Evolutionary conservation across 106 monocot species (phyloP), one percentile per base, ranked within the genome.

Genomic region (Dactylorhiza incarnata): DNA sequence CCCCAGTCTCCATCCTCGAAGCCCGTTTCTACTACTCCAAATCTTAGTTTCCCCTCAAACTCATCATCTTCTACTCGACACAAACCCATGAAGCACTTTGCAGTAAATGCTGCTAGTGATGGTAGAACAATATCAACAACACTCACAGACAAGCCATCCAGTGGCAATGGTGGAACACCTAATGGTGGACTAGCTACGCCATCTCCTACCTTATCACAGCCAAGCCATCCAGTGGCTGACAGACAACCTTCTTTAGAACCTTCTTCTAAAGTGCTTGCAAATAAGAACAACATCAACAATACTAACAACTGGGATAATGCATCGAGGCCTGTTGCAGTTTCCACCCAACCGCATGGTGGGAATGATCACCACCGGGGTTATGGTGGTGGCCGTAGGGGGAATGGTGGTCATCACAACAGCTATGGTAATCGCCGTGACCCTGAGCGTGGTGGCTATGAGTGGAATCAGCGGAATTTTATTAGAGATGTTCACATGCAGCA

Each of bases 301-400:
- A 74, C 29, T 20, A 4, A 53, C 61, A 46, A 37, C 17, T 75
- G 70, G 56, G 76, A 75, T 19, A 29, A 71, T 17, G 68, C 75
- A 15, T 53, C 54, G 22, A 81, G 48, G 80, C 74, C 68, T 71
- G 20, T 53, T 59, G 89, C 82, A 22, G 81, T 80, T 37, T 68
- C 80, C 5, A 26, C 79, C 2, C 81, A 83, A 37, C 4, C 76
- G 4, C 83, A 83, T 47, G 77, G 80, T 16, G 79, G 81, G 6
- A 79, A 78, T 74, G 82, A 92, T 15, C 74, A 87, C 17, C 84
- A 78, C 10, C 81, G 87, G 17, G 47, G 75, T 24, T 81, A 81
- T 76, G 72, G 82, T 75, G 80, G 80, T n/a, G 79, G 76, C 74
- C 20, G 87, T 78, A 80, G 85, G 78, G 76, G 73, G 5, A 82